Percentiles rank a stretch among this genome's conserved stretches.
phyloP scores from a whole-genome alignment of 2,329 filamentous ascomycete species.

The Aureobasidium zeae region DNA sequence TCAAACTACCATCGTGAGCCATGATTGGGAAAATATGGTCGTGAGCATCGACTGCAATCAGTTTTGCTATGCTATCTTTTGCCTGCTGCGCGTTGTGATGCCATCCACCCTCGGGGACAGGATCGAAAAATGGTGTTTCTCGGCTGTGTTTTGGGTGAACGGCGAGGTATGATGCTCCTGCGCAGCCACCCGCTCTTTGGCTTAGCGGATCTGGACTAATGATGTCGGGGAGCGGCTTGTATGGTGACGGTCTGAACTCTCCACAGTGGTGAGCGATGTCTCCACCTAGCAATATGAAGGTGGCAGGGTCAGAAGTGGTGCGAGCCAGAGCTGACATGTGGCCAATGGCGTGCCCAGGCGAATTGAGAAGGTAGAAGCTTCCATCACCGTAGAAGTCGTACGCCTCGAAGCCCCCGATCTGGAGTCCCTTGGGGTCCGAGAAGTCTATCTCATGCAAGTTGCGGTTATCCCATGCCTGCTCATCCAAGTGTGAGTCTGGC shows the following conservation, averaged over 20 bases:
- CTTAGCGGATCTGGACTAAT: too few relatives aligned
- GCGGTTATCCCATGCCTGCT: conserved; percentile 35
- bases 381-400: conserved; percentile 49
- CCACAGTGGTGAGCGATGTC: conserved; percentile 40
- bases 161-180: too few relatives aligned
- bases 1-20: too few relatives aligned
- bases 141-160: too few relatives aligned
- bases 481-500: conserved; percentile 30
- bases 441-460: conserved; percentile 31
- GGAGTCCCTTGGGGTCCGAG: conserved; percentile 26
- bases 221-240: conserved; percentile 31
- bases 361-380: conserved; percentile 46
- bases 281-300: conserved; percentile 44
- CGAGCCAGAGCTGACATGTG: conserved; percentile 44
- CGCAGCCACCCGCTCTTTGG: too few relatives aligned
- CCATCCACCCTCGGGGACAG: too few relatives aligned
- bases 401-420: conserved; percentile 40
- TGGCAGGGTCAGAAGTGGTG: conserved; percentile 26
- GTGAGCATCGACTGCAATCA: too few relatives aligned
- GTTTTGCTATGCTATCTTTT: too few relatives aligned
- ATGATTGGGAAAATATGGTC: too few relatives aligned
- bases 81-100: too few relatives aligned
- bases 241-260: conserved; percentile 37
- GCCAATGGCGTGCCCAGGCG: conserved; percentile 44
- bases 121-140: too few relatives aligned